Evolutionary conservation across 2,329 filamentous ascomycete genomes (phyloP).

Genomic region (Diaporthe nobilis): DNA sequence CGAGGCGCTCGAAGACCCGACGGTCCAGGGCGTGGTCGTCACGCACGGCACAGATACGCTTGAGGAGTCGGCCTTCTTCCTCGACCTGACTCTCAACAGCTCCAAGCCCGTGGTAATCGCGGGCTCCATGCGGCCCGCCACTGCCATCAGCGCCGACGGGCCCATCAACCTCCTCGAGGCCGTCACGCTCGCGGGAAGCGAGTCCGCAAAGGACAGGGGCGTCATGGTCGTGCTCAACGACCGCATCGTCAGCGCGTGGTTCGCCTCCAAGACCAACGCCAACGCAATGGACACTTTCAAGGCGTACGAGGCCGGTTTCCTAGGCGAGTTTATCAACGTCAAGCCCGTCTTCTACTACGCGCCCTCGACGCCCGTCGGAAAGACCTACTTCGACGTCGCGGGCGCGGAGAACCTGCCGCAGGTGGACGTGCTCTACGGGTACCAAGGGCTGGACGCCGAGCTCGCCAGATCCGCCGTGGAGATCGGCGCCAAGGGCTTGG

Average conservation of each 20-base stretch:
- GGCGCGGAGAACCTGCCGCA: slow-evolving; percentile 59
- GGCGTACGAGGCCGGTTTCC: slow-evolving; percentile 67
- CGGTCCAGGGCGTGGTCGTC: slow-evolving; percentile 66
- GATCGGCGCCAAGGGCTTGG: slow-evolving; percentile 66
- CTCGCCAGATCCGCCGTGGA: slow-evolving; percentile 64
- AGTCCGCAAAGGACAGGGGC: slow-evolving; percentile 63
- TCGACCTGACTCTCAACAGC: slow-evolving; percentile 69
- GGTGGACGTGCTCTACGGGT: slow-evolving; percentile 69
- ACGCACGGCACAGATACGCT: slow-evolving; percentile 77
- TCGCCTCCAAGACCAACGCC: slow-evolving; percentile 73
- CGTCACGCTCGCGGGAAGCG: slow-evolving; percentile 67
- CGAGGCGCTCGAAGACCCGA: slow-evolving; percentile 59
- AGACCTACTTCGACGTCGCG: slow-evolving; percentile 58
- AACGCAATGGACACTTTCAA: slow-evolving; percentile 76
- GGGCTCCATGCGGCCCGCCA: slow-evolving; percentile 74
- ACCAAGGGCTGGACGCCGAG: slow-evolving; percentile 65
- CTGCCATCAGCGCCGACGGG: slow-evolving; percentile 73
- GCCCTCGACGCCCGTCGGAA: slow-evolving; percentile 62
- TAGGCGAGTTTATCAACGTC: slow-evolving; percentile 71
- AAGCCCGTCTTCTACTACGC: slow-evolving; percentile 73
- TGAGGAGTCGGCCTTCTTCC: slow-evolving; percentile 75
- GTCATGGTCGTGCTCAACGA: slow-evolving; percentile 74
- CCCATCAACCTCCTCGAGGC: slow-evolving; percentile 74
- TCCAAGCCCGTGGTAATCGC: slow-evolving; percentile 72
- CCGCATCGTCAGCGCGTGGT: slow-evolving; percentile 71